phyloP scores from a whole-genome alignment of 305 asterid genomes.

The Salvia sclarea region DNA sequence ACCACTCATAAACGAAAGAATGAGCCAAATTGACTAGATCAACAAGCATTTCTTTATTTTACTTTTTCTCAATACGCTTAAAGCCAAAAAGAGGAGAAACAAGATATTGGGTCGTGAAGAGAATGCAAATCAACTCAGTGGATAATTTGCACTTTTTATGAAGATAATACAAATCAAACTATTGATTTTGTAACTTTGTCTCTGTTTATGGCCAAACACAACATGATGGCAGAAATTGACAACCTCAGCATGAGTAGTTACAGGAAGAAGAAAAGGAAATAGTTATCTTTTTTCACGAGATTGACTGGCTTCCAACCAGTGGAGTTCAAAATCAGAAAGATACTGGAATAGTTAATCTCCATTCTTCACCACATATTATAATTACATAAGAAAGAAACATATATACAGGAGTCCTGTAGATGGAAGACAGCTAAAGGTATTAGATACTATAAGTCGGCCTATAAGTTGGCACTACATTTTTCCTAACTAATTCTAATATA shows the following conservation, averaged over 20 bases:
- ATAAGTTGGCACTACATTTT: not conserved
- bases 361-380: not conserved
- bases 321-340: not conserved
- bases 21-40: constrained; percentile 1
- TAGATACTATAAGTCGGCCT: not conserved
- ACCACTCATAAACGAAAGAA: constrained; percentile 20
- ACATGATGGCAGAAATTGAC: not conserved
- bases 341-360: not conserved
- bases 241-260: not conserved
- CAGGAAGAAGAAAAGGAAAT: not conserved
- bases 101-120: not conserved
- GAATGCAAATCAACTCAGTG: not conserved
- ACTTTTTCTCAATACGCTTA: not conserved
- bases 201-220: not conserved
- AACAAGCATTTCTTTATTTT: not conserved
- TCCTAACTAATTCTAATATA: not conserved
- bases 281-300: not conserved
- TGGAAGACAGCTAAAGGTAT: not conserved
- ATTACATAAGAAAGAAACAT: not conserved
- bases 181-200: not conserved
- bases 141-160: not conserved
- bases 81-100: not conserved
- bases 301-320: not conserved
- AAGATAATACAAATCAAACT: constrained; percentile 8
- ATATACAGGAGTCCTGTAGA: not conserved